These are phyloP conservation scores for Tuber aestivum DNA, from an alignment of 495 filamentous ascomycete species.

Conservation along the genomic window DNA sequence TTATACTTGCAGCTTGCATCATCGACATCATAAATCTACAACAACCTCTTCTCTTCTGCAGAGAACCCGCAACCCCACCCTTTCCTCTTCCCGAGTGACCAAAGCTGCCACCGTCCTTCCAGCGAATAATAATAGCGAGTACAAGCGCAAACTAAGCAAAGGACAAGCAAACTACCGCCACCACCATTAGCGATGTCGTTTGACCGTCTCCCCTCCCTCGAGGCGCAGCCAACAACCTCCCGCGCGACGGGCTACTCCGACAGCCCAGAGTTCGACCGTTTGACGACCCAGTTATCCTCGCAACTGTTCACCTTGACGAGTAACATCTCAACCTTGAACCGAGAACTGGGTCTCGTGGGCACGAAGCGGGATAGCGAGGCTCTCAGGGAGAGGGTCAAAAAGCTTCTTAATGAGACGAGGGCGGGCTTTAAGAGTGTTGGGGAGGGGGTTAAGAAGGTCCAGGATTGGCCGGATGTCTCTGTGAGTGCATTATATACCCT, in stretches of 20 bases:
- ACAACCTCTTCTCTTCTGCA: not conserved
- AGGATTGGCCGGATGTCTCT: conserved; percentile 85
- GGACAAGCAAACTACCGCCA: not conserved
- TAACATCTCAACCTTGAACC: conserved; percentile 72
- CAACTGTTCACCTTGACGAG: conserved; percentile 80
- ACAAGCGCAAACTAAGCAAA: conserved; percentile 14
- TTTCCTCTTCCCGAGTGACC: not conserved
- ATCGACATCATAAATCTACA: not conserved
- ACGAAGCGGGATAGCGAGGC: conserved; percentile 85
- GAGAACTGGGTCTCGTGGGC: conserved; percentile 76
- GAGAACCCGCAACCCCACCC: not conserved
- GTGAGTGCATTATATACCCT: conserved; percentile 52
- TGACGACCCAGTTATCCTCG: conserved; percentile 74
- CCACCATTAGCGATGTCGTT: conserved; percentile 68
- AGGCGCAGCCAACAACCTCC: conserved; percentile 68
- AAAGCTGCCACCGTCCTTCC: not conserved
- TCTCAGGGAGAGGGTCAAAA: conserved; percentile 82
- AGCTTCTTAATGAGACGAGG: conserved; percentile 75
- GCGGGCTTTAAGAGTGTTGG: conserved; percentile 85
- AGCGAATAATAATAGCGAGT: conserved; percentile 4
- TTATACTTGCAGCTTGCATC: not conserved
- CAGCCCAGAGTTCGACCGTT: conserved; percentile 82
- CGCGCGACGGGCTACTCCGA: conserved; percentile 72
- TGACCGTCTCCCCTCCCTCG: conserved; percentile 73
- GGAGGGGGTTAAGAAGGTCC: conserved; percentile 85